Conservation (phyloP, 2,329 filamentous ascomycete genomes). For the Monilinia polystroma region DNA sequence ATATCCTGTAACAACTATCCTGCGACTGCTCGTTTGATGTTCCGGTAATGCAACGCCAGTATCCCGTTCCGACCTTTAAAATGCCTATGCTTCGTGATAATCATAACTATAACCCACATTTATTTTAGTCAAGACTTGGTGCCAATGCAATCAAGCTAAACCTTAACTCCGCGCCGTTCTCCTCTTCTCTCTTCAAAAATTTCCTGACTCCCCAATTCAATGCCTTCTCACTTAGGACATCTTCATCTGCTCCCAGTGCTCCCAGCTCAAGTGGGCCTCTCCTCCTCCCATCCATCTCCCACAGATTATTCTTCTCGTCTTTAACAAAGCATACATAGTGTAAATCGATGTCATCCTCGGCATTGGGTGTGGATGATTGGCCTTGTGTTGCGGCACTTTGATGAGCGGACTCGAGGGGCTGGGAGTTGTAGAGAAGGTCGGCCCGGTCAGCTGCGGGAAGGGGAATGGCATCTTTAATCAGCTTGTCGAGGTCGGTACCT, state of each 20-base stretch:
- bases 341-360: conserved; percentile 75
- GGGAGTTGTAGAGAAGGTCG: conserved; percentile 73
- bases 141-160: conserved; percentile 39
- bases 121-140: conserved; percentile 30
- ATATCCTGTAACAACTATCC: not conserved
- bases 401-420: conserved; percentile 76
- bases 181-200: conserved; percentile 43
- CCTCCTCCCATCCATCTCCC: conserved; percentile 70
- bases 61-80: not conserved
- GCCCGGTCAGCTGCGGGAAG: conserved; percentile 67
- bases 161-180: conserved; percentile 35
- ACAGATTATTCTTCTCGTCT: conserved; percentile 61
- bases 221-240: conserved; percentile 74
- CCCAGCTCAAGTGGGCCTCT: conserved; percentile 54
- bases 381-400: conserved; percentile 82
- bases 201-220: conserved; percentile 60
- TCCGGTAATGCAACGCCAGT: conserved; percentile 9
- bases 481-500: conserved; percentile 50
- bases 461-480: conserved; percentile 70
- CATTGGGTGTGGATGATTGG: conserved; percentile 69
- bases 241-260: conserved; percentile 57
- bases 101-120: conserved; percentile 18
- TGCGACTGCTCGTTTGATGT: not conserved
- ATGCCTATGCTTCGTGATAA: not conserved
- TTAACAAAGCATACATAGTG: conserved; percentile 97